phyloP scores from a whole-genome alignment of 2,329 filamentous ascomycete genomes.

The Aspergillus costaricaensis region DNA sequence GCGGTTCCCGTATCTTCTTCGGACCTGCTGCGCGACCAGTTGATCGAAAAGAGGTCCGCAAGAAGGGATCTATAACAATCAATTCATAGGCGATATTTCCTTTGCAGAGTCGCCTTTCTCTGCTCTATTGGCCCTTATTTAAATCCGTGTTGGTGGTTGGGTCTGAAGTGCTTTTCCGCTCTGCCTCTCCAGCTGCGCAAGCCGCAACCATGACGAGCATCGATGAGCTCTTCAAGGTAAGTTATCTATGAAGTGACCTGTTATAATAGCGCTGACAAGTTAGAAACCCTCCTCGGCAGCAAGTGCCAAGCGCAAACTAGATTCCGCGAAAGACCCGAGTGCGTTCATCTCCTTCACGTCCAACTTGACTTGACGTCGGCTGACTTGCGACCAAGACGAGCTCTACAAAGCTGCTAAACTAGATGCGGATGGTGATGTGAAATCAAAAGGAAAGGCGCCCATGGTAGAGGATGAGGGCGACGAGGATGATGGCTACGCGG shows the following conservation, averaged over 20 bases:
- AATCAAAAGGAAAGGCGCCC: constrained; percentile 47
- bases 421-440: constrained; percentile 52
- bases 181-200: constrained; percentile 9
- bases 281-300: constrained; percentile 53
- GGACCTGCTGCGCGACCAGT: constrained; percentile 19
- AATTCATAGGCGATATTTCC: background rate
- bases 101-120: background rate
- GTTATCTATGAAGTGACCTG: background rate
- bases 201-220: constrained; percentile 57
- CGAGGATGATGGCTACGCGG: constrained; percentile 51
- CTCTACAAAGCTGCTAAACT: constrained; percentile 64
- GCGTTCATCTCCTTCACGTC: constrained; percentile 21
- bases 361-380: constrained; percentile 2
- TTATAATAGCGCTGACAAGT: constrained; percentile 19
- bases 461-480: constrained; percentile 50
- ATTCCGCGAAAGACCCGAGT: constrained; percentile 56
- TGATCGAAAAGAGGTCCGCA: background rate
- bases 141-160: constrained; percentile 3
- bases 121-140: background rate
- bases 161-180: background rate
- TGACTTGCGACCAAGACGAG: constrained; percentile 44
- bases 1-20: constrained; percentile 29
- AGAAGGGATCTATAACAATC: background rate
- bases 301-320: constrained; percentile 60
- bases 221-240: constrained; percentile 62